Evolutionary conservation across 1,284 basidiomycete genomes (phyloP), one percentile per base, ranked within the genome.

Genomic region (Moesziomyces parantarcticus): DNA sequence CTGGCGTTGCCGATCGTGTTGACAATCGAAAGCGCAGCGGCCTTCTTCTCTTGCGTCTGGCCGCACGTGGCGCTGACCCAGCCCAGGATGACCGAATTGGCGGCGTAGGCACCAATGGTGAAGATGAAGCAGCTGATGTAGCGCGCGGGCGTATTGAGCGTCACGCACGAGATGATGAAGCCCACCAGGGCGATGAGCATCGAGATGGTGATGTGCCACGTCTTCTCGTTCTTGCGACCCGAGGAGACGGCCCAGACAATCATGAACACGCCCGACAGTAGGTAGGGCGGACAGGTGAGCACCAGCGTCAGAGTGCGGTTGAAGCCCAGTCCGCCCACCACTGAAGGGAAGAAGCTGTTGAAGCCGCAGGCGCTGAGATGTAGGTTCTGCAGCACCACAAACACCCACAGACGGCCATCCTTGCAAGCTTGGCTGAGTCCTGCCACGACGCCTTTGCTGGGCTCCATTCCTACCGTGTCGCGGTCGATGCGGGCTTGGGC

Each of bases 181-280:
- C 45, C 45, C 18, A 46, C 45, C n/a, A 46, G 18, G 11, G 45
- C 45, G 45, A 46, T 46, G 20, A 22, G n/a, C 45, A 20, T 46
- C n/a, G n/a, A 46, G 22, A 46, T 22, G 45, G 45, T 46, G 45
- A 46, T 46, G 45, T 46, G 45, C 45, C 45, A 46, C 16, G 45
- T 46, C 18, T 22, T 18, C 45, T 46, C 45, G 25, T 46, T 46
- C n/a, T 46, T 20, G n/a, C 25, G 18, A 18, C 45, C 45, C 20
- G 45, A 46, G 1, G 45, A 20, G 2, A 46, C 16, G 18, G 45
- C 45, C 22, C 45, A 46, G 45, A 46, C 45, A 22, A 46, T 16
- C n/a, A 46, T 29, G 22, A 46, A 46, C 1, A 46, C 16, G 22
- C 45, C 45, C n/a, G 45, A 18, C n/a, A 46, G 3, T 9, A 46